Percentiles rank a stretch among this genome's conserved stretches.
phyloP scores from a whole-genome alignment of 306 rosid species.

The Corylus avellana region DNA sequence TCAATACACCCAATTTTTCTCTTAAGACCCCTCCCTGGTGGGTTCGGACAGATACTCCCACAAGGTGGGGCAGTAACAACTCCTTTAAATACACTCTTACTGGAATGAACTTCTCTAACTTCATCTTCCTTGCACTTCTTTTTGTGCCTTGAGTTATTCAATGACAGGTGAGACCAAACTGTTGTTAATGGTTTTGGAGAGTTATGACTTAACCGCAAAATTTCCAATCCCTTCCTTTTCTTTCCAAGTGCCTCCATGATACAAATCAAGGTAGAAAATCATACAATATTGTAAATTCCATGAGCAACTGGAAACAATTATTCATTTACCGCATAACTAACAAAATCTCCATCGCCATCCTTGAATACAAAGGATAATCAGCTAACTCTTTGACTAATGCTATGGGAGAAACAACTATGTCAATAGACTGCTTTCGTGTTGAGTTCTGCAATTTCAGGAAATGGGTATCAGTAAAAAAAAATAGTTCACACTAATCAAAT shows the following conservation, averaged over 20 bases:
- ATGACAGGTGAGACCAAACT: background rate
- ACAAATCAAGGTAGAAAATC: background rate
- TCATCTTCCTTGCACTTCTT: conserved; percentile 14
- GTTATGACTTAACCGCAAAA: background rate
- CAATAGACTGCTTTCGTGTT: background rate
- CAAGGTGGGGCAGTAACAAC: conserved; percentile 13
- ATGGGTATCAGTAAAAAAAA: background rate
- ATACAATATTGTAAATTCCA: background rate
- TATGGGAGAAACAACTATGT: background rate
- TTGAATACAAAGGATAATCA: background rate
- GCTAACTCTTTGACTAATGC: background rate
- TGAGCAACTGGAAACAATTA: background rate
- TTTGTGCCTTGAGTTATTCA: background rate
- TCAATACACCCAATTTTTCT: conserved; percentile 2
- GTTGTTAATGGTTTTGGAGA: conserved; percentile 3
- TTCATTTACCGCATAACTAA: background rate
- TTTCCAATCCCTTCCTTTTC: conserved; percentile 1
- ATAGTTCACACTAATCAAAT: background rate
- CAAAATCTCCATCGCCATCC: background rate
- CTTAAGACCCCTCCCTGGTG: conserved; percentile 8
- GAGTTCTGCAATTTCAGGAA: background rate
- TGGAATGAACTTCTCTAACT: background rate
- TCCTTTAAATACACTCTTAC: background rate
- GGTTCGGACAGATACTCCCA: background rate
- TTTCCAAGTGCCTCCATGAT: conserved; percentile 8